These are phyloP conservation scores for Xylaria telfairii DNA, from an alignment of 495 filamentous ascomycete genomes.

Conservation along the genomic window DNA sequence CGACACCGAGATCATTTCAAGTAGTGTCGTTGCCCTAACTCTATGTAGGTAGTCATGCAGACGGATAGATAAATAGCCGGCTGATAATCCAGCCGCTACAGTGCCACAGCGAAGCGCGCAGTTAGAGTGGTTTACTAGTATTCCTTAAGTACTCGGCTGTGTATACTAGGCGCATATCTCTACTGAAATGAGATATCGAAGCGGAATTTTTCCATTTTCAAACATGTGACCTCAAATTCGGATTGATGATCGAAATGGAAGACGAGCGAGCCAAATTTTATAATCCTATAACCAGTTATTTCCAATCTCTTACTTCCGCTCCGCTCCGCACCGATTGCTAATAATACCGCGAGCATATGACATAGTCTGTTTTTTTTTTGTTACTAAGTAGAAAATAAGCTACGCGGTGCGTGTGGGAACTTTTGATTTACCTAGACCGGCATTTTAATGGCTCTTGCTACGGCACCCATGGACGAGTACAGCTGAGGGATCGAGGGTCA, in stretches of 20 bases:
- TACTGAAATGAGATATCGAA: neutral
- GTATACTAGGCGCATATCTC: neutral
- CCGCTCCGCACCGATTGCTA: neutral
- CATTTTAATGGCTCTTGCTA: neutral
- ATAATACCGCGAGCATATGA: neutral
- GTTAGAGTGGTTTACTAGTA: neutral
- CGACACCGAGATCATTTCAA: neutral
- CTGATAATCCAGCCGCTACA: neutral
- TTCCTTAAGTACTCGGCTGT: neutral
- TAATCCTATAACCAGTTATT: neutral
- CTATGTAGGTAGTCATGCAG: neutral
- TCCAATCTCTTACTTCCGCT: neutral
- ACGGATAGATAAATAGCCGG: neutral
- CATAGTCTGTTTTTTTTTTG: too few relatives aligned
- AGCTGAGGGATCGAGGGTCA: slow-evolving; percentile 3
- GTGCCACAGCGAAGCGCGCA: neutral
- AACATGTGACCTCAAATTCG: neutral
- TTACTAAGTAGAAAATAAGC: neutral
- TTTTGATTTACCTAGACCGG: neutral
- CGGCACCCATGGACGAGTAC: neutral
- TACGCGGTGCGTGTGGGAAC: neutral
- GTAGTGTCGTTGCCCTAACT: neutral
- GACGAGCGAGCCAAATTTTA: neutral
- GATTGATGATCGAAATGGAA: neutral
- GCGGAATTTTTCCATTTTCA: neutral